phyloP scores from a whole-genome alignment of 2,329 filamentous ascomycete genomes.

The Coniochaeta sp. region DNA sequence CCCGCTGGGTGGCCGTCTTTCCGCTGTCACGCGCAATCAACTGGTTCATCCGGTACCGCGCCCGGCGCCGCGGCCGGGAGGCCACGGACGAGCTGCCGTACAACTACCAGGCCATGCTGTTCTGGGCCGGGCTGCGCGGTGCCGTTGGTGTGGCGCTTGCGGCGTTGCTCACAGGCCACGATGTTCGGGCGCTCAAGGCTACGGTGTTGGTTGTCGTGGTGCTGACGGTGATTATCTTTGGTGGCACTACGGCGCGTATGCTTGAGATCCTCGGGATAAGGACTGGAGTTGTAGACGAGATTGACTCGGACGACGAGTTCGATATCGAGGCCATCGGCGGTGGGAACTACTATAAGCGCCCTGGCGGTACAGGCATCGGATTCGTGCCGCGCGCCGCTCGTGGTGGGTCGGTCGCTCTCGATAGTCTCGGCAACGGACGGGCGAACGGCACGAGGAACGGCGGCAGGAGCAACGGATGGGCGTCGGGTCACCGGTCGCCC shows the following conservation, averaged over 20 bases:
- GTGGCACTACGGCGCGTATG: conserved; percentile 95
- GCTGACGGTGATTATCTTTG: conserved; percentile 96
- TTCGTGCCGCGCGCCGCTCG: conserved; percentile 60
- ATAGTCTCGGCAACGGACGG: conserved; percentile 34
- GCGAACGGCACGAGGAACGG: conserved; percentile 14
- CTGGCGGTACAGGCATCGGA: conserved; percentile 62
- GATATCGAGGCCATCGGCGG: conserved; percentile 76
- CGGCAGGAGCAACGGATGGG: conserved; percentile 31
- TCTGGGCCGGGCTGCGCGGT: conserved; percentile 93
- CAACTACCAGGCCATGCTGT: conserved; percentile 99
- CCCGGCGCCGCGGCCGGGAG: conserved; percentile 64
- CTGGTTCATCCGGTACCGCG: conserved; percentile 82
- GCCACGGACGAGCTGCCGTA: conserved; percentile 83
- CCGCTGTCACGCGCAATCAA: conserved; percentile 86
- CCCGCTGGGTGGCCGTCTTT: conserved; percentile 91
- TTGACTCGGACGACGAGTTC: conserved; percentile 97
- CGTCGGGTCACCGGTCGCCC: conserved; percentile 46
- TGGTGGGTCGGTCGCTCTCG: conserved; percentile 49
- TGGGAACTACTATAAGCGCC: conserved; percentile 73
- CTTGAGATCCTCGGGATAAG: conserved; percentile 94
- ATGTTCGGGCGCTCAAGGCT: conserved; percentile 75
- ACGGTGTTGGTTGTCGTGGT: conserved; percentile 98
- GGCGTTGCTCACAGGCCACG: conserved; percentile 75
- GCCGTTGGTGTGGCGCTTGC: conserved; percentile 93
- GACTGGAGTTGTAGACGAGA: conserved; percentile 92